Percentiles rank a stretch among this genome's conserved stretches.
Evolutionary conservation across 768 basidiomycete genomes (phyloP).

Genomic region (Leccinum disarticulatum): DNA sequence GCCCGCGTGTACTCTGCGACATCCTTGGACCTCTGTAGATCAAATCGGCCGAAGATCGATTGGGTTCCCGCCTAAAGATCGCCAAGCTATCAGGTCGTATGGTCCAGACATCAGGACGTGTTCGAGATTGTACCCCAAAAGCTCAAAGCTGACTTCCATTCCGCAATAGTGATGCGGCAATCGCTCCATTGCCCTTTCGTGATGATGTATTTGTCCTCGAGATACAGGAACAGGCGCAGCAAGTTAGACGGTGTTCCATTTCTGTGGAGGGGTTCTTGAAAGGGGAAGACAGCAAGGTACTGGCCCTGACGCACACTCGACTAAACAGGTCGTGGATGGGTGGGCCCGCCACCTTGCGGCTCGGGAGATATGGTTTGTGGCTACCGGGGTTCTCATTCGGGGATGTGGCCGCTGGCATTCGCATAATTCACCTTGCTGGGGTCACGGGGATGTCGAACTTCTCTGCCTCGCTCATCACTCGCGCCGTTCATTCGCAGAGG

Average conservation of each 20-base stretch:
- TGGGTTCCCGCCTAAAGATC: not conserved
- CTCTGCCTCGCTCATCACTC: constrained; percentile 24
- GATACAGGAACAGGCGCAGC: not conserved
- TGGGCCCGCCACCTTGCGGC: constrained; percentile 6
- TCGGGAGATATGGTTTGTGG: constrained; percentile 9
- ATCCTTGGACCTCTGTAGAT: constrained; percentile 6
- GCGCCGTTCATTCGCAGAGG: constrained; percentile 16
- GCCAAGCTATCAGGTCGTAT: not conserved
- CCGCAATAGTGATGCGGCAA: not conserved
- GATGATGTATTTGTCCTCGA: constrained; percentile 5
- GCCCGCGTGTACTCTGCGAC: not conserved
- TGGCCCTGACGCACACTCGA: constrained; percentile 8
- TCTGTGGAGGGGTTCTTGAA: not conserved
- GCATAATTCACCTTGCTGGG: constrained; percentile 13
- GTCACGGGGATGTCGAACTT: constrained; percentile 18
- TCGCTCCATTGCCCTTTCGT: constrained; percentile 1
- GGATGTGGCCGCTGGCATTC: constrained; percentile 9
- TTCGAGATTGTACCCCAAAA: not conserved
- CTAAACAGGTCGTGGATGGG: constrained; percentile 6
- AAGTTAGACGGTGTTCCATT: not conserved
- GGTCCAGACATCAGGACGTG: not conserved
- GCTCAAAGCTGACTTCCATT: constrained; percentile 6
- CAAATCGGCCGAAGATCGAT: not conserved
- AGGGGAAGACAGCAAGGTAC: not conserved
- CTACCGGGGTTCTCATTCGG: constrained; percentile 8